phyloP scores from a whole-genome alignment of 306 rosid species.

The Lithocarpus polystachyus region DNA sequence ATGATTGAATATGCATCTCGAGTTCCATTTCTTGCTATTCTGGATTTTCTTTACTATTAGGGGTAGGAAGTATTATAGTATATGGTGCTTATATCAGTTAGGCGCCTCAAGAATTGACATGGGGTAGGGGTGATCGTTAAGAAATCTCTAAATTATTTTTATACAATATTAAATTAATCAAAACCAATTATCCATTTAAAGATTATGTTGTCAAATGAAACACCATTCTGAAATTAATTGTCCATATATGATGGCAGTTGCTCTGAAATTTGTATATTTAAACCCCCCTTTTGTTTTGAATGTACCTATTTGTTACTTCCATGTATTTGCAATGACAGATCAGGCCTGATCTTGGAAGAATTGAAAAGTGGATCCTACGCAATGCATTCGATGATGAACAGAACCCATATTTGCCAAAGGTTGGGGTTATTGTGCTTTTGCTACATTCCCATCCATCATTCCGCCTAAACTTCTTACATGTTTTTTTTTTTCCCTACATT shows the following conservation, averaged over 20 bases:
- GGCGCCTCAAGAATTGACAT: neutral
- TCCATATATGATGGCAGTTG: neutral
- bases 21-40: neutral
- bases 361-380: slow-evolving; percentile 96
- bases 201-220: too few species aligned
- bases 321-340: slow-evolving; percentile 49
- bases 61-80: neutral
- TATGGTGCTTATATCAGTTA: neutral
- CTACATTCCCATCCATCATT: neutral
- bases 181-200: neutral
- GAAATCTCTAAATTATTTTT: slow-evolving; percentile 1
- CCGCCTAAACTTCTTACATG: neutral
- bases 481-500: neutral
- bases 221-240: neutral
- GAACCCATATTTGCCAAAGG: slow-evolving; percentile 92
- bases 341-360: slow-evolving; percentile 78
- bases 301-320: slow-evolving; percentile 1
- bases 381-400: slow-evolving; percentile 90
- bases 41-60: neutral
- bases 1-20: neutral
- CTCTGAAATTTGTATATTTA: neutral
- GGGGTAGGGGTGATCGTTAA: neutral
- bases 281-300: too few species aligned
- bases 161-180: neutral
- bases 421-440: slow-evolving; percentile 29